Conservation (phyloP, 2,329 filamentous ascomycete genomes). For the Aureobasidium sp. region DNA sequence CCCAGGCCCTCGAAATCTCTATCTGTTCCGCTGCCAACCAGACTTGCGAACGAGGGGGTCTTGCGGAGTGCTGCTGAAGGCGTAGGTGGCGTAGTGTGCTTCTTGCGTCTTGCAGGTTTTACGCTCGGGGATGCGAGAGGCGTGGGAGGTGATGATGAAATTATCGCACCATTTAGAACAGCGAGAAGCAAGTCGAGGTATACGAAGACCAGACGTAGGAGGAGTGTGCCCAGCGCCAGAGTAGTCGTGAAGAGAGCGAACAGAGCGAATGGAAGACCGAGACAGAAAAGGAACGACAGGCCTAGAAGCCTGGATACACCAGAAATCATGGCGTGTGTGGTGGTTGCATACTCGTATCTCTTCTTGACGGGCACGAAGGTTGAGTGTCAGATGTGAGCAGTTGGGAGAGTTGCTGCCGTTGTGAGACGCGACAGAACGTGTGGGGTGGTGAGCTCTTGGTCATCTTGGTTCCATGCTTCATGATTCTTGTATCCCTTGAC, state of each 20-base stretch:
- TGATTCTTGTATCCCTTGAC: background rate
- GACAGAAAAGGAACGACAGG: constrained; percentile 13
- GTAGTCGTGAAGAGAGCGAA: constrained; percentile 44
- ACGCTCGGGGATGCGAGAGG: constrained; percentile 30
- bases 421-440: background rate
- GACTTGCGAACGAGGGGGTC: constrained; percentile 37
- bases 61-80: constrained; percentile 29
- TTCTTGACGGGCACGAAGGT: background rate
- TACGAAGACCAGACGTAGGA: constrained; percentile 44
- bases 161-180: constrained; percentile 34
- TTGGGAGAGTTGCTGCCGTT: background rate
- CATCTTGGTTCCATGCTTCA: background rate
- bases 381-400: background rate
- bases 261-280: constrained; percentile 39
- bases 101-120: constrained; percentile 27
- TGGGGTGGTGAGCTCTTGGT: background rate
- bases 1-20: constrained; percentile 51
- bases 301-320: constrained; percentile 8
- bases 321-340: constrained; percentile 9
- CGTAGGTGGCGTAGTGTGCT: constrained; percentile 18
- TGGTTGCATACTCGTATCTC: background rate
- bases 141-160: constrained; percentile 30
- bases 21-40: constrained; percentile 33
- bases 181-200: constrained; percentile 48
- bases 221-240: constrained; percentile 41